A percentile compares a stretch with the other conserved stretches of the same genome.
Conservation (phyloP, 768 basidiomycete genomes). For the Agaricus subrufescens region DNA sequence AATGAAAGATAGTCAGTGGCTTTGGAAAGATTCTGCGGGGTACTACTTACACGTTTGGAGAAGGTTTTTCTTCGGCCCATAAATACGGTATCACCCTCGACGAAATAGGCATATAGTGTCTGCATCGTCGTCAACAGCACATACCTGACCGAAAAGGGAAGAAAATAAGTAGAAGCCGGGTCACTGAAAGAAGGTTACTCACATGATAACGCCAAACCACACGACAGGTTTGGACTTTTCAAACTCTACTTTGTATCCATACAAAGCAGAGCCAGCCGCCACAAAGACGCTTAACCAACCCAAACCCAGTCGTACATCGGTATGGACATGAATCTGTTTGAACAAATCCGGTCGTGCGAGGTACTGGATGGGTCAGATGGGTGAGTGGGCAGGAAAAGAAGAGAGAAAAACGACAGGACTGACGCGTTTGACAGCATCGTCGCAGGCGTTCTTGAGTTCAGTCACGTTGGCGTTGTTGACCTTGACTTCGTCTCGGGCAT, state of each 20-base stretch:
- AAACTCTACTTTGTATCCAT: slow-evolving; percentile 86
- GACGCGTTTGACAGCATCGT: slow-evolving; percentile 89
- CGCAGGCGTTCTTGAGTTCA: slow-evolving; percentile 69
- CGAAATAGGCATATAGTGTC: slow-evolving; percentile 78
- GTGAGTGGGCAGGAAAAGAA: neutral
- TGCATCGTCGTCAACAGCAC: slow-evolving; percentile 66
- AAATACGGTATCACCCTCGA: slow-evolving; percentile 83
- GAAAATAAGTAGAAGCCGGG: slow-evolving; percentile 7
- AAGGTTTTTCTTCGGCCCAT: slow-evolving; percentile 88
- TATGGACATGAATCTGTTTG: slow-evolving; percentile 82
- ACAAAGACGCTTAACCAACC: slow-evolving; percentile 87
- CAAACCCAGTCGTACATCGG: slow-evolving; percentile 80
- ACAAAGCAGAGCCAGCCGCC: slow-evolving; percentile 75
- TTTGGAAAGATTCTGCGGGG: too few relatives aligned
- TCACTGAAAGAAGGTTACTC: slow-evolving; percentile 25
- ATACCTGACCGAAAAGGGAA: slow-evolving; percentile 46
- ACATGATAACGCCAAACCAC: slow-evolving; percentile 75
- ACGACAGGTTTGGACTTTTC: slow-evolving; percentile 81
- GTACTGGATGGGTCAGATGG: slow-evolving; percentile 43
- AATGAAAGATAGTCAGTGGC: neutral
- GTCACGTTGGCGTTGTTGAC: slow-evolving; percentile 54
- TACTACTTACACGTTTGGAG: slow-evolving; percentile 55
- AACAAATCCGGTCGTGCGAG: slow-evolving; percentile 78
- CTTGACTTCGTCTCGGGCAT: slow-evolving; percentile 51
- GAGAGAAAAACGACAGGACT: slow-evolving; percentile 18